A percentile compares a stretch with the other conserved stretches of the same genome.
These are phyloP conservation scores for Passalora sequoiae DNA, from an alignment of 2,329 filamentous ascomycete species.

Conservation along the genomic window DNA sequence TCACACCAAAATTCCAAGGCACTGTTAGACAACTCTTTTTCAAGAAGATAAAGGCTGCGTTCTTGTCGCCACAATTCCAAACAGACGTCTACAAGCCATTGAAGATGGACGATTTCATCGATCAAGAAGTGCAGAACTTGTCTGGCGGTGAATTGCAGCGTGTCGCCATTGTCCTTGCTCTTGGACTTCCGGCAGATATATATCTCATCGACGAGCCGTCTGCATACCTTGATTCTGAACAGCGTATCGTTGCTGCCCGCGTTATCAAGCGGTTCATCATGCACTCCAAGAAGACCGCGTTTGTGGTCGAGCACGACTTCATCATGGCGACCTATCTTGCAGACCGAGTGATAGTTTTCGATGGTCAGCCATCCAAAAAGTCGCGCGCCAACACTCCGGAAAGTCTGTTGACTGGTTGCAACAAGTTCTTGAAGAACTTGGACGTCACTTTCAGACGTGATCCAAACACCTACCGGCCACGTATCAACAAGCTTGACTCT, in stretches of 20 bases:
- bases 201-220: constrained; percentile 98
- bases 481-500: constrained; percentile 95
- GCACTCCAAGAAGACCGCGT: constrained; percentile 99
- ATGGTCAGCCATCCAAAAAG: constrained; percentile 83
- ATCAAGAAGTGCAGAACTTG: constrained; percentile 98
- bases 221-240: constrained; percentile 96
- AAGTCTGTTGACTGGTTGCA: constrained; percentile 90
- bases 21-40: constrained; percentile 98
- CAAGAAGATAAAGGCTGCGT: constrained; percentile 98
- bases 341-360: constrained; percentile 97
- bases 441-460: constrained; percentile 98
- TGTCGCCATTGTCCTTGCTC: constrained; percentile 94
- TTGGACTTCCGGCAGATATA: constrained; percentile 92
- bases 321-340: constrained; percentile 85
- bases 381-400: constrained; percentile 85
- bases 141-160: constrained; percentile 99
- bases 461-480: constrained; percentile 88
- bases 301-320: constrained; percentile 99
- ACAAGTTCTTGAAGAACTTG: constrained; percentile 90
- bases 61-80: constrained; percentile 96
- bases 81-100: constrained; percentile 99
- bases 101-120: constrained; percentile 97
- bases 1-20: constrained; percentile 95
- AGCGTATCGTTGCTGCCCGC: constrained; percentile 93
- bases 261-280: constrained; percentile 99